Evolutionary conservation across 768 basidiomycete species (phyloP).

Genomic region (Mycena albidolilacea): DNA sequence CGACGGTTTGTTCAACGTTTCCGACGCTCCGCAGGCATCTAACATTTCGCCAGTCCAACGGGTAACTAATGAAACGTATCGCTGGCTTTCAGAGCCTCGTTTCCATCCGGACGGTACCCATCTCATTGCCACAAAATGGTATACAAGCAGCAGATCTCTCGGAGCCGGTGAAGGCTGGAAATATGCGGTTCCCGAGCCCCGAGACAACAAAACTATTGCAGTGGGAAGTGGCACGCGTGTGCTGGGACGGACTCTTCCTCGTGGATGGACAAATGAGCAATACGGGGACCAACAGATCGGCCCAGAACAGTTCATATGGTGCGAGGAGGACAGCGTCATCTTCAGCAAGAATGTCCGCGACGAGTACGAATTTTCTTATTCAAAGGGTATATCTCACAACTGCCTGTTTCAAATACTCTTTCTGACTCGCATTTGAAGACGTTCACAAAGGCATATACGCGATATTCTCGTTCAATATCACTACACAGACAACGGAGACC

Average conservation of each 20-base stretch:
- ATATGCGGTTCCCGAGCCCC: conserved; percentile 66
- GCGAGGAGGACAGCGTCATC: conserved; percentile 69
- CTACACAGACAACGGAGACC: conserved; percentile 63
- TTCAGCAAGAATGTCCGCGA: conserved; percentile 78
- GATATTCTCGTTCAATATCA: conserved; percentile 78
- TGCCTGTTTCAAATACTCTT: neutral
- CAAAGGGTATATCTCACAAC: conserved; percentile 66
- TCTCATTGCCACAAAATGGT: conserved; percentile 86
- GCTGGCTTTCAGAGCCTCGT: conserved; percentile 78
- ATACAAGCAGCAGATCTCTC: conserved; percentile 73
- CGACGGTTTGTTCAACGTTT: conserved; percentile 51
- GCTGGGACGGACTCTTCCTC: conserved; percentile 69
- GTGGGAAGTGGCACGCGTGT: conserved; percentile 67
- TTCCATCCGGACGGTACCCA: conserved; percentile 78
- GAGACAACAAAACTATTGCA: conserved; percentile 49
- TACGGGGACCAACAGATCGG: conserved; percentile 83
- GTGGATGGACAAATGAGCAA: conserved; percentile 71
- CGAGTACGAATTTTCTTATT: conserved; percentile 66
- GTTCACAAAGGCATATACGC: conserved; percentile 80
- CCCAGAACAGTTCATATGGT: conserved; percentile 80
- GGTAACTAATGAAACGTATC: conserved; percentile 83
- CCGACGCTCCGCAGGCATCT: neutral
- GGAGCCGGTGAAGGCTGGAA: conserved; percentile 85
- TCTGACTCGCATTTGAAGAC: conserved; percentile 56
- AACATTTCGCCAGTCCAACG: conserved; percentile 51